A percentile compares a stretch with the other conserved stretches of the same genome.
Conservation (phyloP, 2,329 filamentous ascomycete species). For the Gremmenia infestans region DNA sequence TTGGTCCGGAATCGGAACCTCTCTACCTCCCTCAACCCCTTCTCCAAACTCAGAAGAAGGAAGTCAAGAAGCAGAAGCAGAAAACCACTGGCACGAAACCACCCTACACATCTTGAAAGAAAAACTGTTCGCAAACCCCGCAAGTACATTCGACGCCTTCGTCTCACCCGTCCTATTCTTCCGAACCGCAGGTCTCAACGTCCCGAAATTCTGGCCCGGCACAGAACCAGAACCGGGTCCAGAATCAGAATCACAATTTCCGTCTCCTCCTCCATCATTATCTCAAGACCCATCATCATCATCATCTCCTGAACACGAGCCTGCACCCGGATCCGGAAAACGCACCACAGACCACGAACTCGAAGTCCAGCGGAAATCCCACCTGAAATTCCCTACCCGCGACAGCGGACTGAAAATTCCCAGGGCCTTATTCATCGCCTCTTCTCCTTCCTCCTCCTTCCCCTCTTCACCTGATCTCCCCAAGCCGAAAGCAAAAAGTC, state of each 20-base stretch:
- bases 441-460: conserved; percentile 13
- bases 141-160: conserved; percentile 54
- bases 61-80: background rate
- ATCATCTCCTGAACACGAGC: background rate
- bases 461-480: background rate
- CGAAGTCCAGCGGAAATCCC: conserved; percentile 9
- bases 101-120: conserved; percentile 32
- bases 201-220: conserved; percentile 21
- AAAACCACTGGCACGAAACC: conserved; percentile 12
- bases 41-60: background rate
- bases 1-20: conserved; percentile 56
- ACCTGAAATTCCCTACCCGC: conserved; percentile 24
- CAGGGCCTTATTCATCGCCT: conserved; percentile 17
- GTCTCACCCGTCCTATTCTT: conserved; percentile 56
- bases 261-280: too few relatives aligned
- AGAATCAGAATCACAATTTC: background rate
- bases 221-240: background rate
- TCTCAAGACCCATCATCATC: too few relatives aligned
- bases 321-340: background rate
- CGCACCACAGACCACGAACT: conserved; percentile 8
- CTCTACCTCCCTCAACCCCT: conserved; percentile 31
- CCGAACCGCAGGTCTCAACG: conserved; percentile 40
- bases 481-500: background rate
- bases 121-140: conserved; percentile 45
- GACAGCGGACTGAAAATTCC: conserved; percentile 23